Percentiles rank a stretch among this genome's conserved stretches.
Conservation (phyloP, 2,329 filamentous ascomycete genomes). For the Hymenoscyphus infarciens region DNA sequence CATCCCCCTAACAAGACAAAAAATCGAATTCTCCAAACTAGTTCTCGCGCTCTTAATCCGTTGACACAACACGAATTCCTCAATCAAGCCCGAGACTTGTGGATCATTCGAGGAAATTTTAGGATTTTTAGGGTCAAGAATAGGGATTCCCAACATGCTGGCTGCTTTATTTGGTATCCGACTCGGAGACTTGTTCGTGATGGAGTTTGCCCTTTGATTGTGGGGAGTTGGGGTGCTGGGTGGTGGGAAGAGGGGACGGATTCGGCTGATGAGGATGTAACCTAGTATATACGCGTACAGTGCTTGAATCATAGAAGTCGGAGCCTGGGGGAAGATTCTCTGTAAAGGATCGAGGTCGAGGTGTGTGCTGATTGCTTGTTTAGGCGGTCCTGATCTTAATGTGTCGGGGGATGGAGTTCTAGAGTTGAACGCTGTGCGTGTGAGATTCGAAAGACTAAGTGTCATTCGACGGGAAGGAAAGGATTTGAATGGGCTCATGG, state of each 20-base stretch:
- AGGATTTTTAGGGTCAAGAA: neutral
- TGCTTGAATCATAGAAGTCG: conserved; percentile 19
- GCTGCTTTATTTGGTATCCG: neutral
- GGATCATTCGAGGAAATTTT: neutral
- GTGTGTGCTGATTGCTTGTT: neutral
- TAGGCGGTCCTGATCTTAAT: neutral
- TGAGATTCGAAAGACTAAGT: neutral
- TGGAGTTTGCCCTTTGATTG: neutral
- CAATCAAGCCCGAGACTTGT: neutral
- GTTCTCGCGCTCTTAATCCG: neutral
- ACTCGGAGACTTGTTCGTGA: neutral
- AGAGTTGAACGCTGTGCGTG: neutral
- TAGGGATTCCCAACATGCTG: neutral
- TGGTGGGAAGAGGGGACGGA: neutral
- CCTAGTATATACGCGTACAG: conserved; percentile 32
- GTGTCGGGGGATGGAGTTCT: neutral
- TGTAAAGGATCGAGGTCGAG: conserved; percentile 24
- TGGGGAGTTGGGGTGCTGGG: neutral
- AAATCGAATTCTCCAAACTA: neutral
- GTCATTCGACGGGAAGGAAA: neutral
- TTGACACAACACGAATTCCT: neutral
- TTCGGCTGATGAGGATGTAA: conserved; percentile 19
- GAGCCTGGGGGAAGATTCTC: conserved; percentile 29
- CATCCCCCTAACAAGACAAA: neutral
- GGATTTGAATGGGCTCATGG: neutral